A percentile compares a stretch with the other conserved stretches of the same genome.
Conservation (phyloP, 2,329 filamentous ascomycete species). For the Fusarium sp. region DNA sequence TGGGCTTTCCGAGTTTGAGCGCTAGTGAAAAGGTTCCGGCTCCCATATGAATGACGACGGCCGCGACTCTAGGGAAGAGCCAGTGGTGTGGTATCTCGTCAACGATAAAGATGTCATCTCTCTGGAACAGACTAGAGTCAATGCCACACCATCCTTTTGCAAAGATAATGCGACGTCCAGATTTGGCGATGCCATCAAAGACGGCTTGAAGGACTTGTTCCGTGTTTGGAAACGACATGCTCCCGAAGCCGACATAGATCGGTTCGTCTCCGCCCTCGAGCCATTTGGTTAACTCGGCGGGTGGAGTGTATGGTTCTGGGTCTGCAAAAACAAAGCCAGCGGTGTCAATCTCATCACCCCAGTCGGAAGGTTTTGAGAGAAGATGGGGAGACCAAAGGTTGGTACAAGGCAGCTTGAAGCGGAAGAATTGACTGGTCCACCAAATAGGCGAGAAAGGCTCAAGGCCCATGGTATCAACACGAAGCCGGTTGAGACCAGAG, state of each 20-base stretch:
- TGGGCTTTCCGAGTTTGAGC: not conserved
- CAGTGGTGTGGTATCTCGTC: not conserved
- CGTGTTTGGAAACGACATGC: not conserved
- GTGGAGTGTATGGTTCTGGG: not conserved
- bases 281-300: not conserved
- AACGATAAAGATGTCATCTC: not conserved
- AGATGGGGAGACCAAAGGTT: slow-evolving; percentile 1
- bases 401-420: not conserved
- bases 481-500: not conserved
- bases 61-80: not conserved
- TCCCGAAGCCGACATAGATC: not conserved
- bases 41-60: not conserved
- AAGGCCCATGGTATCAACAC: slow-evolving; percentile 2
- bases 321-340: not conserved
- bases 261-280: not conserved
- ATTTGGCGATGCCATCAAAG: not conserved
- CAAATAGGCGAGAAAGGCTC: not conserved
- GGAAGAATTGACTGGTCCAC: slow-evolving; percentile 1
- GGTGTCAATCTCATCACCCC: not conserved
- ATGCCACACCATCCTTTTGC: not conserved
- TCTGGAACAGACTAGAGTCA: not conserved
- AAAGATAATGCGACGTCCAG: not conserved
- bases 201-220: not conserved
- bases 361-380: not conserved
- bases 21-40: not conserved